Evolutionary conservation across 768 basidiomycete species (phyloP).

Genomic region (Russula vinacea): DNA sequence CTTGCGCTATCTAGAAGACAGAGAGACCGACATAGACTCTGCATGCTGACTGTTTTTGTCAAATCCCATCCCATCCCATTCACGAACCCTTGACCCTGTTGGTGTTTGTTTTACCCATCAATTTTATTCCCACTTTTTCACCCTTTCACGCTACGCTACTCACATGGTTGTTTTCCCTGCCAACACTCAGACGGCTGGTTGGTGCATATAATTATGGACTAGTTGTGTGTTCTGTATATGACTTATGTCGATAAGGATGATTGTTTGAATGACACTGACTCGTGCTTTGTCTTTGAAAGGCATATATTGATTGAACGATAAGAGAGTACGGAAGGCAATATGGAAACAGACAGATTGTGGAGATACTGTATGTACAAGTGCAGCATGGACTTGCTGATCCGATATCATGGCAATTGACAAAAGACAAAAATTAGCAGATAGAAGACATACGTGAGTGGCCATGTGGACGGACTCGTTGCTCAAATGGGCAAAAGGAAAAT

Average conservation of each 20-base stretch:
- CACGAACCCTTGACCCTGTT: constrained; percentile 4
- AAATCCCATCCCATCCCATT: not conserved
- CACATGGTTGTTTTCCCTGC: not conserved
- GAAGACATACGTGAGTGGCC: constrained; percentile 1
- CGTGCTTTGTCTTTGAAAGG: not conserved
- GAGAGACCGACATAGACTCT: constrained; percentile 14
- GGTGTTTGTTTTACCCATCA: not conserved
- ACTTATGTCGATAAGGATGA: constrained; percentile 20
- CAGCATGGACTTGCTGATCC: constrained; percentile 3
- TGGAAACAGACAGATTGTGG: not conserved
- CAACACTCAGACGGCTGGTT: constrained; percentile 6
- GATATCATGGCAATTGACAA: constrained; percentile 11
- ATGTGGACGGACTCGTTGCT: not conserved
- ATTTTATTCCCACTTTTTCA: not conserved
- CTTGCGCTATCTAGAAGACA: constrained; percentile 25
- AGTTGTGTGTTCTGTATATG: constrained; percentile 27
- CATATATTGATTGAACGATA: not conserved
- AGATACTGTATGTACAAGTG: constrained; percentile 13
- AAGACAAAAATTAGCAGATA: constrained; percentile 4
- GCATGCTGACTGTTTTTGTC: constrained; percentile 18
- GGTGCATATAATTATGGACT: constrained; percentile 31
- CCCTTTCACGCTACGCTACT: not conserved
- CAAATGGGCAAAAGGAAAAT: not conserved
- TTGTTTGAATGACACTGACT: constrained; percentile 2
- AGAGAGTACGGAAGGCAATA: not conserved